Evolutionary conservation across 768 basidiomycete species (phyloP).

Genomic region (Auriscalpium vulgare): DNA sequence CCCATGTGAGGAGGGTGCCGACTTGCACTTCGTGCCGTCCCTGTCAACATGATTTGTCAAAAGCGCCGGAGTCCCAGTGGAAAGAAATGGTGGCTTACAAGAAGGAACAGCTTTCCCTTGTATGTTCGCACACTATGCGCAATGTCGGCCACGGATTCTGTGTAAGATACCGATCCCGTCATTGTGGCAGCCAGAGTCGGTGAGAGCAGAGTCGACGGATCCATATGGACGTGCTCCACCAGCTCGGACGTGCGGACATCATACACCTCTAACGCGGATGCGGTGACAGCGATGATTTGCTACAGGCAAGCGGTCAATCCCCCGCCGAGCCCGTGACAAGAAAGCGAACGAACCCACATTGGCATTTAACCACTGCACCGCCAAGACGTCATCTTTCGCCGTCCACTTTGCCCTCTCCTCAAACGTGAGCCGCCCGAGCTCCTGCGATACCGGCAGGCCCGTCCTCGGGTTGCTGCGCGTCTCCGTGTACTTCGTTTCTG

Average conservation of each 20-base stretch:
- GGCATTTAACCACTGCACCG: conserved; percentile 81
- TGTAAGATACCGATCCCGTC: conserved; percentile 39
- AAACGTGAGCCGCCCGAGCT: conserved; percentile 59
- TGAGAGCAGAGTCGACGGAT: conserved; percentile 47
- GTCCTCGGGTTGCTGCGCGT: conserved; percentile 43
- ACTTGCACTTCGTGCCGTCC: conserved; percentile 60
- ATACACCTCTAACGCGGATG: conserved; percentile 54
- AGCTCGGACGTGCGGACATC: conserved; percentile 49
- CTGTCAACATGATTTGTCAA: conserved; percentile 28
- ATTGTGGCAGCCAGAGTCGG: conserved; percentile 41
- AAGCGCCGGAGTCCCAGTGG: not conserved
- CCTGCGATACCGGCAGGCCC: conserved; percentile 50
- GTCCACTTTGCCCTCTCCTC: conserved; percentile 53
- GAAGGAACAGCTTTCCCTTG: conserved; percentile 84
- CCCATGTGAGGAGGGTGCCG: conserved; percentile 89
- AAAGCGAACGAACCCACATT: conserved; percentile 56
- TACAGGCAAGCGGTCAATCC: conserved; percentile 20
- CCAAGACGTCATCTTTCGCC: conserved; percentile 54
- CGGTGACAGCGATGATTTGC: conserved; percentile 66
- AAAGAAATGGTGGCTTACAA: conserved; percentile 46
- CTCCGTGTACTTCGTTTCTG: conserved; percentile 49
- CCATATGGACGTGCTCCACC: conserved; percentile 56
- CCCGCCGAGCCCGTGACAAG: not conserved
- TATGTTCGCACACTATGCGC: conserved; percentile 71
- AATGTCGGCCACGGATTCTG: conserved; percentile 44